Evolutionary conservation across 106 monocot genomes (phyloP).

Genomic region (Dendrobium chrysotoxum): DNA sequence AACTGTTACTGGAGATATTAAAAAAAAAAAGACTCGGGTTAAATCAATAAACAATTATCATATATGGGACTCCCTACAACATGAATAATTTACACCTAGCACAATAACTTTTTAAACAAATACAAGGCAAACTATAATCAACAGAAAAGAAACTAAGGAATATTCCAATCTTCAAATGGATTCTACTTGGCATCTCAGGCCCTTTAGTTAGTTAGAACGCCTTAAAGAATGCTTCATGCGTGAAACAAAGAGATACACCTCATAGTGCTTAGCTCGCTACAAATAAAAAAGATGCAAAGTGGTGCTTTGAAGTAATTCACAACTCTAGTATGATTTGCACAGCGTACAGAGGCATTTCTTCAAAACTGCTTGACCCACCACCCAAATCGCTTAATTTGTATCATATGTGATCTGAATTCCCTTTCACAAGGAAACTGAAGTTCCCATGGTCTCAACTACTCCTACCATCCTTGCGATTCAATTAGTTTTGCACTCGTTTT

Average conservation of each 20-base stretch:
- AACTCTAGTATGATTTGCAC: not conserved
- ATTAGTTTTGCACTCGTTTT: not conserved
- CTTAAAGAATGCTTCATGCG: not conserved
- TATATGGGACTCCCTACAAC: not conserved
- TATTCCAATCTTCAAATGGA: not conserved
- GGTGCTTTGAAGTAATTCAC: not conserved
- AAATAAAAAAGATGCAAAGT: not conserved
- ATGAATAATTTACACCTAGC: not conserved
- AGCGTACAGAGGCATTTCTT: not conserved
- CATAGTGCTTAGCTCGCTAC: not conserved
- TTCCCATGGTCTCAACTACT: not conserved
- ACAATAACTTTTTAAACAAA: not conserved
- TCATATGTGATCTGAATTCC: not conserved
- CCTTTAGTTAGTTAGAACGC: not conserved
- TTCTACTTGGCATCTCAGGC: not conserved
- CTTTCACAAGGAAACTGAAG: not conserved
- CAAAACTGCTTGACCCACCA: not conserved
- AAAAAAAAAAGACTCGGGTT: not conserved
- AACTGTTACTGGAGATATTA: not conserved
- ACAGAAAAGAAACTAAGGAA: not conserved
- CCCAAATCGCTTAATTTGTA: not conserved
- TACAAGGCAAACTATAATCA: not conserved
- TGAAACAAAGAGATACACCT: not conserved
- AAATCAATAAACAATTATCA: not conserved
- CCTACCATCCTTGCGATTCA: not conserved